Evolutionary conservation across 2,329 filamentous ascomycete genomes (phyloP), one percentile per base, ranked within the genome.

Genomic region (Botrytis cinerea): DNA sequence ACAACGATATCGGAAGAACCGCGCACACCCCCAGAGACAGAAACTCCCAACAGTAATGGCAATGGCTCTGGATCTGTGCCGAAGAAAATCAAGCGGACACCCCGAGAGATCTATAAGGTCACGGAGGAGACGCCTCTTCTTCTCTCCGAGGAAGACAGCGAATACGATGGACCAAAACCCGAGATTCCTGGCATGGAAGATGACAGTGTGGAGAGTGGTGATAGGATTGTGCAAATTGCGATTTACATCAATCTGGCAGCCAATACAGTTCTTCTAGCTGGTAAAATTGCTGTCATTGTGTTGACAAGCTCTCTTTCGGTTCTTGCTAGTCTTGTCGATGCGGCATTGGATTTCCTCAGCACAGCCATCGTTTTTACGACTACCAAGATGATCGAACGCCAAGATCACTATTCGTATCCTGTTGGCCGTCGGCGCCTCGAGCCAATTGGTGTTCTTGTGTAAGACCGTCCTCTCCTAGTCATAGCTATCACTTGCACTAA

Each of bases 21-120:
- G 2, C 81, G 81, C 32, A 80, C 80, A 43, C 77, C 79, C 69
- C 76, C 76, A 18, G 76, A 79, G 73, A 22, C 71, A 20, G 61
- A 67, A 20, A 72, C 67, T 1, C 66, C 62, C 28, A 64, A 40
- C 32, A 54, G 51, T 18, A 74, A 76, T 77, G 78, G 6, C 71
- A 83, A 81, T 76, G 80, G 81, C 57, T 78, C 80, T 28, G 76
- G 76, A 77, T 80, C 75, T 71, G 78, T 76, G 79, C 71, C 83
- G 79, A 86, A 85, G 76, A 90, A 88, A 78, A 85, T 94, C 76
- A 93, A 93, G 81, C 88, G 93, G 69, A 97, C 94, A 0, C 93
- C 94, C 1, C 93, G 93, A 80, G 93, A 95, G 78, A 89, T 98
- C 71, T 97, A 97, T 82, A 93, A 92, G 57, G 80, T 82, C 46